phyloP scores from a whole-genome alignment of 2,329 filamentous ascomycete species.

The Phialemoniopsis sp. region DNA sequence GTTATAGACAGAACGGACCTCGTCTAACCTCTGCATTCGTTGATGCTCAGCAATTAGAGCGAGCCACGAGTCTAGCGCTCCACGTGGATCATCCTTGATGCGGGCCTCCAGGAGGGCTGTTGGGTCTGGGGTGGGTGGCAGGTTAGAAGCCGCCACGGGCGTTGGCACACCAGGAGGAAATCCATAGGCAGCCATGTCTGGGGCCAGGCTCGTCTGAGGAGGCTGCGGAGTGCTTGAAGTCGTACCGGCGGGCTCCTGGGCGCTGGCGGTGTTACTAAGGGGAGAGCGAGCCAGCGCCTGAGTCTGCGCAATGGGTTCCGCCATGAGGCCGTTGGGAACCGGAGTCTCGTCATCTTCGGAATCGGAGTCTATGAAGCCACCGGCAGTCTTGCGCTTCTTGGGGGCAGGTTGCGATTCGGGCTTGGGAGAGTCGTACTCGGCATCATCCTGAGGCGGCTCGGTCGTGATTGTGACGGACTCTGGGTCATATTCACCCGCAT shows the following conservation, averaged over 20 bases:
- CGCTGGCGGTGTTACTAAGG: conserved; percentile 11
- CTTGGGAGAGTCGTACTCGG: conserved; percentile 16
- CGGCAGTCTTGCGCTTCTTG: conserved; percentile 57
- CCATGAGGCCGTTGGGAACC: conserved; percentile 14
- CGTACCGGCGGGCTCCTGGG: conserved; percentile 19
- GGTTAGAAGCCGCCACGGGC: conserved; percentile 12
- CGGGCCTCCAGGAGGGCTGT: conserved; percentile 83
- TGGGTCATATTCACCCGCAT: conserved; percentile 54
- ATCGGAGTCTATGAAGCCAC: conserved; percentile 58
- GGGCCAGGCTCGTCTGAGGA: conserved; percentile 13
- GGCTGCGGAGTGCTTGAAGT: conserved; percentile 25
- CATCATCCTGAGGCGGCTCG: neutral
- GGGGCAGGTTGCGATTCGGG: conserved; percentile 30
- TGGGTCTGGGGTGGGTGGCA: conserved; percentile 46
- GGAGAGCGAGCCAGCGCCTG: conserved; percentile 13
- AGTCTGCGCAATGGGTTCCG: conserved; percentile 8
- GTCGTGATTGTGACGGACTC: conserved; percentile 44
- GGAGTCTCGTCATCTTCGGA: conserved; percentile 43
- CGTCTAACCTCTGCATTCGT: conserved; percentile 75
- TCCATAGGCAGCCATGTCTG: conserved; percentile 16
- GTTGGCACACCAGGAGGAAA: conserved; percentile 24
- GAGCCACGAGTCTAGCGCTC: conserved; percentile 90
- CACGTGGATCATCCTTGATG: conserved; percentile 86
- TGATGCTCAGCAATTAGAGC: conserved; percentile 81
- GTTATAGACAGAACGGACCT: conserved; percentile 75